Percentiles rank a stretch among this genome's conserved stretches.
Evolutionary conservation across 345 rosid species (phyloP).

Genomic region (Cochlearia excelsa): DNA sequence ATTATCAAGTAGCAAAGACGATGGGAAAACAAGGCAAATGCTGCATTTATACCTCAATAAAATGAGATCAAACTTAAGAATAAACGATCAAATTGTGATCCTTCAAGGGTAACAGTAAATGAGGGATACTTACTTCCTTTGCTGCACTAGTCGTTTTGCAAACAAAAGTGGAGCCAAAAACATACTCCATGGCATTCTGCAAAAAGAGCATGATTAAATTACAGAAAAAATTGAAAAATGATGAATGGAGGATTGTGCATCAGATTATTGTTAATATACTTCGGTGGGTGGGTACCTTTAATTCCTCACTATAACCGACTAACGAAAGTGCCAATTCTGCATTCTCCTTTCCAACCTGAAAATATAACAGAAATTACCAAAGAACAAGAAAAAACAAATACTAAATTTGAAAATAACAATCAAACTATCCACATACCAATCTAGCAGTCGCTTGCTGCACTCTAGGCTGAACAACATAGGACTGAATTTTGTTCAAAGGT

Average conservation of each 20-base stretch:
- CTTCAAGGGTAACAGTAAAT: neutral
- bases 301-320: conserved; percentile 70
- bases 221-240: neutral
- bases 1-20: neutral
- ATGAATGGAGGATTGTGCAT: conserved; percentile 17
- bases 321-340: conserved; percentile 90
- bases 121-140: conserved; percentile 61
- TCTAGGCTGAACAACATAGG: conserved; percentile 52
- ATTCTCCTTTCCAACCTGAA: conserved; percentile 89
- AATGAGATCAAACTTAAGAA: neutral
- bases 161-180: conserved; percentile 92
- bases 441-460: conserved; percentile 69
- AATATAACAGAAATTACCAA: conserved; percentile 9
- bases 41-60: too few relatives aligned
- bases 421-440: conserved; percentile 55
- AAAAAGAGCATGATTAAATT: neutral
- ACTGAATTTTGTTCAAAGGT: conserved; percentile 82
- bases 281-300: conserved; percentile 49
- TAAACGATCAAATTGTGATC: neutral
- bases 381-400: conserved; percentile 4
- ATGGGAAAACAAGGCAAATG: too few relatives aligned
- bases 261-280: conserved; percentile 9
- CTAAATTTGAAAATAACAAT: neutral
- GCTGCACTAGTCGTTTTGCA: conserved; percentile 86
- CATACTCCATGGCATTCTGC: conserved; percentile 84